These are phyloP conservation scores for Cercospora sp. DNA, from an alignment of 2,329 filamentous ascomycete genomes.

Conservation along the genomic window DNA sequence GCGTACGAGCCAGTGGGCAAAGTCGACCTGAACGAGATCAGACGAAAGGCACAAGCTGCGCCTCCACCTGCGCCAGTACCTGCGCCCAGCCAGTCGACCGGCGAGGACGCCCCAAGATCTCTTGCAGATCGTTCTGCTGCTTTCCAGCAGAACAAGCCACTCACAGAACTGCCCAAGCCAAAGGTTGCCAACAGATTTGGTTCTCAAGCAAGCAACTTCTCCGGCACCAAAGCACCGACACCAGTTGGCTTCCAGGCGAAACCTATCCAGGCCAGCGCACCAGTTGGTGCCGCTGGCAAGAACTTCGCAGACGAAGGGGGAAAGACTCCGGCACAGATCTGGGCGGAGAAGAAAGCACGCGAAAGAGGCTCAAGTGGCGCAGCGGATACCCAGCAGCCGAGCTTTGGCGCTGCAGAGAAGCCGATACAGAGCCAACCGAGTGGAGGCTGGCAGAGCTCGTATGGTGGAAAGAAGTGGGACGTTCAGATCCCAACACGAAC, in stretches of 20 bases:
- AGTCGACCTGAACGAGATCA: slow-evolving; percentile 93
- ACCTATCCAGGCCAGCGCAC: slow-evolving; percentile 53
- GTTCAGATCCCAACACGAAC: slow-evolving; percentile 74
- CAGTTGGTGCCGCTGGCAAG: slow-evolving; percentile 78
- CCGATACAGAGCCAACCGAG: slow-evolving; percentile 69
- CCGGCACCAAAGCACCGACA: slow-evolving; percentile 84
- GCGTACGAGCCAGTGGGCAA: slow-evolving; percentile 94
- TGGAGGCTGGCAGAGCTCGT: slow-evolving; percentile 90
- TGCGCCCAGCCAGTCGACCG: slow-evolving; percentile 49
- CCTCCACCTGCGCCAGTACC: slow-evolving; percentile 34
- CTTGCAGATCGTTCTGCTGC: slow-evolving; percentile 74
- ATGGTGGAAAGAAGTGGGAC: slow-evolving; percentile 86
- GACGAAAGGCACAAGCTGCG: slow-evolving; percentile 72
- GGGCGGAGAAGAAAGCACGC: slow-evolving; percentile 94
- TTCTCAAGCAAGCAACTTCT: slow-evolving; percentile 66
- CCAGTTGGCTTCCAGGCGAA: slow-evolving; percentile 68
- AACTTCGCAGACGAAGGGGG: slow-evolving; percentile 94
- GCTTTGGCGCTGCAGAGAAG: slow-evolving; percentile 39
- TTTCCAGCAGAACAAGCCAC: slow-evolving; percentile 72
- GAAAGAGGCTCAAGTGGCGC: slow-evolving; percentile 62
- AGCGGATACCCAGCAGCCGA: slow-evolving; percentile 50
- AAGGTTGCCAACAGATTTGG: slow-evolving; percentile 92
- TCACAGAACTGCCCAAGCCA: slow-evolving; percentile 88
- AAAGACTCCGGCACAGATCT: slow-evolving; percentile 94
- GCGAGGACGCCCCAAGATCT: slow-evolving; percentile 56